Conservation (phyloP, 768 basidiomycete genomes). For the Kwoniella botswanensis region DNA sequence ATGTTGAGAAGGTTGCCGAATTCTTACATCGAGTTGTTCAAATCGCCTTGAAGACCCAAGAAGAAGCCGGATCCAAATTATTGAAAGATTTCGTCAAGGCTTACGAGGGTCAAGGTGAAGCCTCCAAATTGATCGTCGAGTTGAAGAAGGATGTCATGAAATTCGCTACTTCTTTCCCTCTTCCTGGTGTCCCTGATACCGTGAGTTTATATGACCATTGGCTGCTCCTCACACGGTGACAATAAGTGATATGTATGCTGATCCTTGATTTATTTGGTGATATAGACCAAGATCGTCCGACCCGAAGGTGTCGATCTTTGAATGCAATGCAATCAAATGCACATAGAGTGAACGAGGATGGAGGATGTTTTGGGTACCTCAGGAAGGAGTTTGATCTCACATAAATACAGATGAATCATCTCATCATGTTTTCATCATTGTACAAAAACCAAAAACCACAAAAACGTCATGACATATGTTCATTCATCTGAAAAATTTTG, state of each 20-base stretch:
- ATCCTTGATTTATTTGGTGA: background rate
- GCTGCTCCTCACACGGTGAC: background rate
- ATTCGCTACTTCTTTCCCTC: slow-evolving; percentile 87
- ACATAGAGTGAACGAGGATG: background rate
- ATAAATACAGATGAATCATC: slow-evolving; percentile 11
- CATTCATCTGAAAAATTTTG: slow-evolving; percentile 25
- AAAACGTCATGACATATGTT: slow-evolving; percentile 22
- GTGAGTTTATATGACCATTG: slow-evolving; percentile 33
- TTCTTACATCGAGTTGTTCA: slow-evolving; percentile 96
- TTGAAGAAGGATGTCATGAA: slow-evolving; percentile 76
- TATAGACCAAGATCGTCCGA: slow-evolving; percentile 23
- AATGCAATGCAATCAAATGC: slow-evolving; percentile 1
- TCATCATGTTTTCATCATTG: slow-evolving; percentile 24
- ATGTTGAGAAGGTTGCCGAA: slow-evolving; percentile 81
- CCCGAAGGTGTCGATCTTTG: slow-evolving; percentile 51
- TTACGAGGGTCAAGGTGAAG: slow-evolving; percentile 60
- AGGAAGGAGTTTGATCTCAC: slow-evolving; percentile 6
- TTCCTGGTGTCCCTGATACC: slow-evolving; percentile 78
- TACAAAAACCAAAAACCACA: slow-evolving; percentile 8
- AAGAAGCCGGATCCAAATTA: slow-evolving; percentile 91
- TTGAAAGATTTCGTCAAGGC: slow-evolving; percentile 93
- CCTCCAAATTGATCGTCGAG: slow-evolving; percentile 71
- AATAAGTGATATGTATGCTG: background rate
- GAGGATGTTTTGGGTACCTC: background rate
- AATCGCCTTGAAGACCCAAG: slow-evolving; percentile 84